Percentiles rank a stretch among this genome's conserved stretches.
phyloP scores from a whole-genome alignment of 1,139 yeast species.

The Tardiomyces depauwii region DNA sequence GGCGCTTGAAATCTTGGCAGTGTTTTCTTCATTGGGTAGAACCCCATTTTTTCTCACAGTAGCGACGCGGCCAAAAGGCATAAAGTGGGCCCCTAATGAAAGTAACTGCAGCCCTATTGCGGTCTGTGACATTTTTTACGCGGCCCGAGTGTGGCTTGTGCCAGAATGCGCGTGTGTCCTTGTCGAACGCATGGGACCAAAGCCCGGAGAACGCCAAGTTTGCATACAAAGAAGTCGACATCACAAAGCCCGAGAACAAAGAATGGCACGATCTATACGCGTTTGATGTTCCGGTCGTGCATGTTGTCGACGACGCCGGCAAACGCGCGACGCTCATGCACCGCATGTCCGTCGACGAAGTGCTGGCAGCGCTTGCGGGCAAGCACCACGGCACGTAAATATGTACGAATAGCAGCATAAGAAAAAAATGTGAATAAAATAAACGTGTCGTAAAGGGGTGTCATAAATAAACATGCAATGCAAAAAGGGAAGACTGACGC shows the following conservation, averaged over 20 bases:
- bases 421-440: neutral
- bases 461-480: neutral
- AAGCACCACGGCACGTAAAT: neutral
- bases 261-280: slow-evolving; percentile 77
- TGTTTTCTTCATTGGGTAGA: too few relatives aligned
- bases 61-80: too few relatives aligned
- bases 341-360: slow-evolving; percentile 47
- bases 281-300: slow-evolving; percentile 84
- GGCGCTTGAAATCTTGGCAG: too few relatives aligned
- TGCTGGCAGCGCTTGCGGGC: slow-evolving; percentile 20
- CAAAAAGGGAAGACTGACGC: neutral
- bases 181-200: slow-evolving; percentile 32
- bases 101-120: neutral
- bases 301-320: slow-evolving; percentile 39
- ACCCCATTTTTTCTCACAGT: too few relatives aligned
- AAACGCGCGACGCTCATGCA: slow-evolving; percentile 56
- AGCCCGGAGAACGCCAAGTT: slow-evolving; percentile 18
- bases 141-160: slow-evolving; percentile 75
- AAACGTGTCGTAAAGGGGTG: neutral
- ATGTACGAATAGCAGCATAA: neutral
- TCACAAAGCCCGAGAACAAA: slow-evolving; percentile 52
- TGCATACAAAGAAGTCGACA: slow-evolving; percentile 45
- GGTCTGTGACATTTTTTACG: slow-evolving; percentile 51
- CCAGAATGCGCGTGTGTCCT: slow-evolving; percentile 50
- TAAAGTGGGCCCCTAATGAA: neutral